These are phyloP conservation scores for Cynara cardunculus DNA, from an alignment of 129 eudicot species.

Conservation along the genomic window DNA sequence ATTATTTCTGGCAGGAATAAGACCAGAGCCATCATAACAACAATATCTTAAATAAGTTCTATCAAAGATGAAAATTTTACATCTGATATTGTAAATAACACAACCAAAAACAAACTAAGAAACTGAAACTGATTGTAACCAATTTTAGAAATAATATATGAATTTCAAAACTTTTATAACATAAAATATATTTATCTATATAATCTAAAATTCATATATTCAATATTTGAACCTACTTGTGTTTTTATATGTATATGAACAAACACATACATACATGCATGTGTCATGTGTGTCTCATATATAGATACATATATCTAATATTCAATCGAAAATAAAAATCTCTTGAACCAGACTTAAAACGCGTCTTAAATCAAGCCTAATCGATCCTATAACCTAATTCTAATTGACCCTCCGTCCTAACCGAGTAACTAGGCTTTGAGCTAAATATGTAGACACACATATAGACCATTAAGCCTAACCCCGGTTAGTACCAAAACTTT, in stretches of 20 bases:
- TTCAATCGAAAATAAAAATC: not conserved
- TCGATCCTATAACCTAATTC: no score
- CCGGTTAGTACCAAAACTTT: no score
- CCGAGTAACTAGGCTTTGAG: no score
- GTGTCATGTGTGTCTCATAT: not conserved
- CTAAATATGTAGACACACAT: no score
- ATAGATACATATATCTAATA: not conserved
- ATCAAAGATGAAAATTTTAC: not conserved
- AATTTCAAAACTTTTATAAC: no score
- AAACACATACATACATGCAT: not conserved
- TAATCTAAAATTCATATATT: not conserved
- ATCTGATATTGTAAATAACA: not conserved
- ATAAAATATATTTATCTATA: not conserved
- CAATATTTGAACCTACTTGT: not conserved
- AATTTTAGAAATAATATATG: not conserved
- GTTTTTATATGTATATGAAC: not conserved
- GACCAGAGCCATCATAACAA: not conserved
- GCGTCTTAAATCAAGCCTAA: no score
- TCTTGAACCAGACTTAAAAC: no score
- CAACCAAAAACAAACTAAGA: not conserved
- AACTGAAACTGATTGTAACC: not conserved
- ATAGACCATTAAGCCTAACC: no score
- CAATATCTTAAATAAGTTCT: not conserved
- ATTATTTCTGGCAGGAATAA: not conserved
- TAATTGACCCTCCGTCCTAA: no score